These are phyloP conservation scores for Mangifera indica DNA, from an alignment of 345 rosid species.

Conservation along the genomic window DNA sequence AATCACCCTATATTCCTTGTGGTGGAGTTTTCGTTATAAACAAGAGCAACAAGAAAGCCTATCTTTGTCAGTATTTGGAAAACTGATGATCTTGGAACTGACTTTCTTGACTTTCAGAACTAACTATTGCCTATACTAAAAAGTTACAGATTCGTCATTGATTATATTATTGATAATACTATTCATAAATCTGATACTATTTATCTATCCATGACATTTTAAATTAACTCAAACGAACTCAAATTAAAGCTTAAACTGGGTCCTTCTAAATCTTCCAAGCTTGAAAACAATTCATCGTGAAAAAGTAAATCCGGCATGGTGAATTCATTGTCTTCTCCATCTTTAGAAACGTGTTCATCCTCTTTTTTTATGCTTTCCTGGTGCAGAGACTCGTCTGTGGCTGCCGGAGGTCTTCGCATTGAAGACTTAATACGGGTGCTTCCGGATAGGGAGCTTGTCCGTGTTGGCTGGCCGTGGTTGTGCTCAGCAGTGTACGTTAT, in stretches of 20 bases:
- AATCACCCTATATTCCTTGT: not conserved
- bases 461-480: constrained; percentile 58
- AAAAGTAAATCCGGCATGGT: constrained; percentile 30
- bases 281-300: constrained; percentile 36
- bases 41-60: not conserved
- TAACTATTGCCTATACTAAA: not conserved
- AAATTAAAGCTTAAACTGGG: constrained; percentile 17
- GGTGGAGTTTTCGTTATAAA: not conserved
- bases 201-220: too few relatives aligned
- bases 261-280: constrained; percentile 36
- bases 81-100: not conserved
- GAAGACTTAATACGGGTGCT: constrained; percentile 48
- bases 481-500: constrained; percentile 75
- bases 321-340: constrained; percentile 45
- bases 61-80: not conserved
- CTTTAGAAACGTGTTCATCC: constrained; percentile 24
- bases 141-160: not conserved
- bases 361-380: constrained; percentile 21
- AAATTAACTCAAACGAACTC: too few relatives aligned
- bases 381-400: constrained; percentile 16
- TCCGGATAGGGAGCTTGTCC: constrained; percentile 68
- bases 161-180: too few relatives aligned
- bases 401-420: constrained; percentile 19
- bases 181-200: too few relatives aligned
- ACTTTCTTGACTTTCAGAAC: constrained; percentile 17